Conservation (phyloP, 495 filamentous ascomycete species). For the Penicillium riverlandense region DNA sequence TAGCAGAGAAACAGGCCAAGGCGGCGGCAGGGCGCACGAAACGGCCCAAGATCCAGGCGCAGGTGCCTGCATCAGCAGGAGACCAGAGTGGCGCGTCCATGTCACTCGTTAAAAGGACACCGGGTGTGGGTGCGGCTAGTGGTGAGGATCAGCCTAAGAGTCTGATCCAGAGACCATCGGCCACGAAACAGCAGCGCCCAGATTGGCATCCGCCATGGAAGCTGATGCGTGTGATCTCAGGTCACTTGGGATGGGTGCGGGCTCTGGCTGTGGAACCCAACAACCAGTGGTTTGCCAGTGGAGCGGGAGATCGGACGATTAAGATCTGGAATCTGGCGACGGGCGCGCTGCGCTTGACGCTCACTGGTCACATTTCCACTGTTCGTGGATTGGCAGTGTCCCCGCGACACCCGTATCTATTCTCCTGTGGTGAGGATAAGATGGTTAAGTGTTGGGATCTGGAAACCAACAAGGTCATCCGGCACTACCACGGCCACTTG, state of each 20-base stretch:
- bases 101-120: slow-evolving; percentile 34
- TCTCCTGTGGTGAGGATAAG: slow-evolving; percentile 98
- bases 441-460: slow-evolving; percentile 99
- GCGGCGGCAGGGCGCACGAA: slow-evolving; percentile 52
- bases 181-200: slow-evolving; percentile 67
- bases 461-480: slow-evolving; percentile 97
- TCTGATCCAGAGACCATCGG: slow-evolving; percentile 59
- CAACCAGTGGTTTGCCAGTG: slow-evolving; percentile 97
- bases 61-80: slow-evolving; percentile 15
- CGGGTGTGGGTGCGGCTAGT: slow-evolving; percentile 18
- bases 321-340: slow-evolving; percentile 98
- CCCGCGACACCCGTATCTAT: slow-evolving; percentile 91
- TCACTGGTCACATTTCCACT: slow-evolving; percentile 96
- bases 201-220: slow-evolving; percentile 99
- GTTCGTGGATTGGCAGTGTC: slow-evolving; percentile 91
- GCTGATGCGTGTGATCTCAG: slow-evolving; percentile 94
- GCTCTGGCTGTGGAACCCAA: slow-evolving; percentile 86
- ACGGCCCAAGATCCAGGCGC: slow-evolving; percentile 39
- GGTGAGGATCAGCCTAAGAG: slow-evolving; percentile 43
- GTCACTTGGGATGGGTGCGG: slow-evolving; percentile 94
- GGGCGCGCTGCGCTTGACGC: slow-evolving; percentile 71
- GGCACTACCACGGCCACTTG: slow-evolving; percentile 96
- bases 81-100: slow-evolving; percentile 36
- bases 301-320: slow-evolving; percentile 92
- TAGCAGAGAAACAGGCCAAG: slow-evolving; percentile 77